Conservation (phyloP, 257 asterid species). For the Linaria vulgaris region DNA sequence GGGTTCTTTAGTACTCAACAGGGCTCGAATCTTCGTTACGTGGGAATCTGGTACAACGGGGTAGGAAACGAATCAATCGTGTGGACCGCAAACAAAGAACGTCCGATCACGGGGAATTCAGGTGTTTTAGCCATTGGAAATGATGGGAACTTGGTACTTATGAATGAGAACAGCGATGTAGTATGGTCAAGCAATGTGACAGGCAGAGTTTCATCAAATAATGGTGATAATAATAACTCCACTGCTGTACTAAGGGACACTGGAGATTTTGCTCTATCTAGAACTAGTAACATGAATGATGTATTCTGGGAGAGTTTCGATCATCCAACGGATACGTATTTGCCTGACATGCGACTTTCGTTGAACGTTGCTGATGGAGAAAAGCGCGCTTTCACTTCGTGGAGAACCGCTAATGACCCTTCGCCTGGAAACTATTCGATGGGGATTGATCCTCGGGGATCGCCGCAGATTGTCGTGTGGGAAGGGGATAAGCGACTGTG, state of each 20-base stretch:
- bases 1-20: constrained; percentile 67
- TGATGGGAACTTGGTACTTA: constrained; percentile 45
- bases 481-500: constrained; percentile 56
- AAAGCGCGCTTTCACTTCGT: constrained; percentile 45
- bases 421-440: constrained; percentile 55
- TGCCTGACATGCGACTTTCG: constrained; percentile 56
- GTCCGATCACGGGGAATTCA: constrained; percentile 44
- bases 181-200: constrained; percentile 51
- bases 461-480: constrained; percentile 80
- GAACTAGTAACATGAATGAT: background rate
- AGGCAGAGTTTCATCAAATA: constrained; percentile 5
- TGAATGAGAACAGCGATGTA: constrained; percentile 27
- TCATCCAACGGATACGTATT: constrained; percentile 56
- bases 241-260: constrained; percentile 42
- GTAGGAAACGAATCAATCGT: constrained; percentile 37
- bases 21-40: constrained; percentile 44
- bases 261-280: constrained; percentile 45
- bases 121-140: constrained; percentile 39
- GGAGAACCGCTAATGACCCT: constrained; percentile 63
- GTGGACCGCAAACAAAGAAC: constrained; percentile 81
- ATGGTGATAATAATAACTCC: constrained; percentile 30
- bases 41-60: constrained; percentile 63
- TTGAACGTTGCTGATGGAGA: constrained; percentile 30
- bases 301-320: constrained; percentile 56
- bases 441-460: constrained; percentile 68